A percentile compares a stretch with the other conserved stretches of the same genome.
Conservation (phyloP, 2,329 filamentous ascomycete species). For the Pseudonectria foliicola region DNA sequence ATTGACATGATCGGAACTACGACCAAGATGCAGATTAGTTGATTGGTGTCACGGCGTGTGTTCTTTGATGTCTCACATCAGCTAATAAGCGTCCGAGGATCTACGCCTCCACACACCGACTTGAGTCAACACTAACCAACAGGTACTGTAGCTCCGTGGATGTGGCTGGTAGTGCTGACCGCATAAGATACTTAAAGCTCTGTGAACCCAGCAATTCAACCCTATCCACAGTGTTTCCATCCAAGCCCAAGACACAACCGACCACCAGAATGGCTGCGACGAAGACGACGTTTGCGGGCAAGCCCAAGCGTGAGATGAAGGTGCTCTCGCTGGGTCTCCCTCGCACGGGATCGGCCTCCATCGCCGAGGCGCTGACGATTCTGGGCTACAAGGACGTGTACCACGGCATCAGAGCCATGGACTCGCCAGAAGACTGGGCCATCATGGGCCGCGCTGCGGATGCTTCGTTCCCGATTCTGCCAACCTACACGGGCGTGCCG, state of each 20-base stretch:
- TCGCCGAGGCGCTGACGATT: slow-evolving; percentile 24
- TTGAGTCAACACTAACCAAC: no score
- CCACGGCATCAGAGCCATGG: slow-evolving; percentile 21
- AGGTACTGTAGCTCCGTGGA: no score
- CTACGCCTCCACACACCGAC: no score
- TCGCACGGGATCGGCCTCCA: slow-evolving; percentile 28
- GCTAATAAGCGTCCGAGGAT: no score
- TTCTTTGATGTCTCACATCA: no score
- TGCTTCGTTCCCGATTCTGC: slow-evolving; percentile 20
- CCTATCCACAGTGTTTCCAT: no score
- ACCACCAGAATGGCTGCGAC: not conserved
- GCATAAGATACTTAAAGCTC: not conserved
- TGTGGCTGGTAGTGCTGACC: no score
- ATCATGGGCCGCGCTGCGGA: slow-evolving; percentile 23
- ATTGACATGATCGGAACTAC: no score
- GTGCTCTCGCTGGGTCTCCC: slow-evolving; percentile 25
- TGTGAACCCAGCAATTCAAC: not conserved
- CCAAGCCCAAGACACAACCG: not conserved
- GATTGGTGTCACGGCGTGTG: no score
- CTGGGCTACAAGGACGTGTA: slow-evolving; percentile 28
- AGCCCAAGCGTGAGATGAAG: slow-evolving; percentile 18
- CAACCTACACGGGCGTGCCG: slow-evolving; percentile 18
- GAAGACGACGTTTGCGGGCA: not conserved
- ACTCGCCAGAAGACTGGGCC: slow-evolving; percentile 16
- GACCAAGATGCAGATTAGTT: no score